Base-by-base conservation (phyloP, 2,329 filamentous ascomycete species). In the Fusarium sp. region DNA sequence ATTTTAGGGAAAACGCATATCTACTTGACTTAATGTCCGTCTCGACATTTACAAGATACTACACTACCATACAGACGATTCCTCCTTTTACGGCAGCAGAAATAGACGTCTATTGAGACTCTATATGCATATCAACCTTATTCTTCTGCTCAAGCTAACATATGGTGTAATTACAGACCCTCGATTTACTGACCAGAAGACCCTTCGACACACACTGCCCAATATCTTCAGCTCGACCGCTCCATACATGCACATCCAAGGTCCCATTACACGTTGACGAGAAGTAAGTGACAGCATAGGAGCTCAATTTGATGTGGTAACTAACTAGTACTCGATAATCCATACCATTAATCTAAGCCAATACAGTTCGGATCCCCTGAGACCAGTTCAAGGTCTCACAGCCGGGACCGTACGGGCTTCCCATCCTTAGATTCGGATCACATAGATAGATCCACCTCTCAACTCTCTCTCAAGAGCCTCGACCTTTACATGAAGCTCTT, bases 121-220 rank as follows among this genome's bases (percentile, higher is more conserved):
- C 2, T 2, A 14, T 11, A 35, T 50, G 47, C 12, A 35, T 12
- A 15, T 15, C 0, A 11, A 25, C 12, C 3, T 36, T 33, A 3
- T 7, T 52, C 12, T 20, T 36, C 47, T 25, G 4, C 18, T 11
- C 6, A 52, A 8, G 22, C 17, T 36, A 8, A 20, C 17, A 15
- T 20, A 20, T 8, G 22, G 13, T 25, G 22, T 36, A 25, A 2
- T 27, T 36, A 14, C 17, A 25, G 18, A 17, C 17, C 10, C 22
- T 15, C 20, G 49, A 20, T 38, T 18, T 18, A 20, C 22, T 15
- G 25, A 7, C 4, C 22, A 25, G 12, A 15, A 52, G 22, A 12
- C n/a, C 22, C 17, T 36, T 36, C 13, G 18, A 15, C 31, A 27
- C 12, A 25, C 22, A 35, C 18, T 20, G 49, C 13, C 46, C 22